Base-by-base conservation (phyloP, 805 yeast species). In the Saccharomycopsis sp. region DNA sequence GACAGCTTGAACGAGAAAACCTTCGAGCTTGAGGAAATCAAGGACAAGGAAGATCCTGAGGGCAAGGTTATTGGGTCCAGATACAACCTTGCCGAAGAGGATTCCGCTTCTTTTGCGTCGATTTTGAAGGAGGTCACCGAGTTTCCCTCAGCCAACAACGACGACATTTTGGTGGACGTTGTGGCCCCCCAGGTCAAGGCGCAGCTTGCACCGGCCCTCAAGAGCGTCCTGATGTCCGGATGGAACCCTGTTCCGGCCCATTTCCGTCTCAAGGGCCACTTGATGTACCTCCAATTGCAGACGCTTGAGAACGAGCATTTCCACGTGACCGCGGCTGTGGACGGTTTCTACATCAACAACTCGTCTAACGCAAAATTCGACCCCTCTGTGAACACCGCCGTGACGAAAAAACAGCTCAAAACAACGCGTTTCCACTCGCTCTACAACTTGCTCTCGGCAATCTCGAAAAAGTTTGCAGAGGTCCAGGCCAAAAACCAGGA, bases 191-290 rank as follows among this genome's bases (percentile, higher is more conserved):
- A 12, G 41, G 29, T 15, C 20, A 48, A n/a, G 29, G 55, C 67
- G n/a, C 60, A 57, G 24, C 68, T 75, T 9, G 74, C 81, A 16
- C 76, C 78, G 56, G 87, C 92, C 7, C 72, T 94, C 61, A 80
- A 77, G 63, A 73, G 80, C 0, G 71, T 82, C 52, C 67, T 74
- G 55, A 69, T 90, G 53, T 88, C 97, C 14, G 80, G 82, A 56
- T 92, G 97, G 94, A 85, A 88, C 63, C 97, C 97, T 2, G 90
- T 90, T 14, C 85, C 92, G 34, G 75, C 85, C 16, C 72, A 75
- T 54, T 81, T 79, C 67, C 79, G 75, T 64, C 58, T 72, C n/a
- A 79, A 78, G 67, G 98, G 98, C 24, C 96, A 91, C 67, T 75
- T 91, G 64, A 75, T 87, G 58, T 92, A 92, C 70, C 75, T 94